Evolutionary conservation across 2,329 filamentous ascomycete genomes (phyloP), one percentile per base, ranked within the genome.

Genomic region (Fusarium brachygibbosum): DNA sequence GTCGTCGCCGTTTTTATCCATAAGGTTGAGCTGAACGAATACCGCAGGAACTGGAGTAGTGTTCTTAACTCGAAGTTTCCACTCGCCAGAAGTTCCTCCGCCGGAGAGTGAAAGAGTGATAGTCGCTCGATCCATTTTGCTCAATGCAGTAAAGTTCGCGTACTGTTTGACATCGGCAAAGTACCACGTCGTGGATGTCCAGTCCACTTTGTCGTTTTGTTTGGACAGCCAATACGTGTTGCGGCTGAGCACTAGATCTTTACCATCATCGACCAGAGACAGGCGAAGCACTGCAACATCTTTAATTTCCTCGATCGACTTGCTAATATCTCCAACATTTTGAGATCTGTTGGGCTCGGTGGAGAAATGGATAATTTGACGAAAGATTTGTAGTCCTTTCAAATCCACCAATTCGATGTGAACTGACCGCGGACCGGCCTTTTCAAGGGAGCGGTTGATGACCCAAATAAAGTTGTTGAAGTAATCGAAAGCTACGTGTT

Each of bases 151-250:
- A 2, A 54, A 54, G 8, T 54, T 11, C 4, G 51, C 51, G 2
- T 14, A 54, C 6, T 54, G 13, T 17, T 54, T 35, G 17, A 54
- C 31, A 9, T 54, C 40, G 5, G 21, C 13, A 6, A 28, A 45
- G 29, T 54, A 54, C 51, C 51, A 54, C 2, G 51, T 54, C 1
- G 40, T 46, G 9, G n/a, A 31, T 42, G 17, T 4, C 51, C 51
- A 54, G 31, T 54, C 10, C 8, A 54, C 51, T 8, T 21, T n/a
- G 9, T 54, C 51, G 2, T 28, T 54, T 35, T 54, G 40, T 16
- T 46, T 28, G 1, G 51, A 54, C 2, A 54, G 1, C 51, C 51
- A 54, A 21, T 54, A 54, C 3, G 51, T 17, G 51, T 54, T 54
- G 5, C 31, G 51, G 10, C 51, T 54, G 7, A 54, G 21, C 9